A percentile compares a stretch with the other conserved stretches of the same genome.
phyloP scores from a whole-genome alignment of 2,329 filamentous ascomycete genomes.

The Botryotinia calthae region DNA sequence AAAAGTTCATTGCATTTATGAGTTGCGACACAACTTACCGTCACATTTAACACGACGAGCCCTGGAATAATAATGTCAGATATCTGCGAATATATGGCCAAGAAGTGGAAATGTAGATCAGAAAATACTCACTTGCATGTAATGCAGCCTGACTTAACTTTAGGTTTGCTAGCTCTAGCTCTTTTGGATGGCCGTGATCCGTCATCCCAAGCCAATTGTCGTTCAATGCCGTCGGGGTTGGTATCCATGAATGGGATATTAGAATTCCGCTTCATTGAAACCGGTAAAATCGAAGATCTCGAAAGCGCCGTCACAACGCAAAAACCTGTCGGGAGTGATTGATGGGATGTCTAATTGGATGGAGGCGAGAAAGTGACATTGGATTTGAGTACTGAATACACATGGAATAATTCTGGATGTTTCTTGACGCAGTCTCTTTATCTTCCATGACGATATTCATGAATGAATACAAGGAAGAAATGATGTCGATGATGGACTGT shows the following conservation, averaged over 20 bases:
- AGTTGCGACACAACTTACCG: slow-evolving; percentile 19
- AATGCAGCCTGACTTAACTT: slow-evolving; percentile 64
- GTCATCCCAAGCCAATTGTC: slow-evolving; percentile 25
- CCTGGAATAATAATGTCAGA: neutral
- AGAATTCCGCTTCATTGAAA: neutral
- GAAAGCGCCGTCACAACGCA: slow-evolving; percentile 5
- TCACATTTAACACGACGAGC: slow-evolving; percentile 64
- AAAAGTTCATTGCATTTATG: neutral
- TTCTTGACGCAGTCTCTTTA: neutral
- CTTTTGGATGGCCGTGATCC: slow-evolving; percentile 29
- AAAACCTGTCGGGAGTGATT: neutral
- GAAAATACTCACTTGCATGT: slow-evolving; percentile 58
- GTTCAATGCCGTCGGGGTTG: slow-evolving; percentile 8
- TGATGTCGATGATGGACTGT: slow-evolving; percentile 19
- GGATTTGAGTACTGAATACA: neutral
- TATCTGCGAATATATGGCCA: no score
- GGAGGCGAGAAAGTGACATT: slow-evolving; percentile 7
- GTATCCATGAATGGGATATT: slow-evolving; percentile 4
- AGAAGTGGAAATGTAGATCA: neutral
- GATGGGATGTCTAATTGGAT: neutral
- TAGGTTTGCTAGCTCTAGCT: slow-evolving; percentile 40
- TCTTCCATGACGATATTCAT: neutral
- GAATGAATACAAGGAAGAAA: slow-evolving; percentile 15
- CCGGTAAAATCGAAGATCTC: neutral
- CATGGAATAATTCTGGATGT: neutral